Evolutionary conservation across 148 eudicot genomes (phyloP).

Genomic region (Silene latifolia): DNA sequence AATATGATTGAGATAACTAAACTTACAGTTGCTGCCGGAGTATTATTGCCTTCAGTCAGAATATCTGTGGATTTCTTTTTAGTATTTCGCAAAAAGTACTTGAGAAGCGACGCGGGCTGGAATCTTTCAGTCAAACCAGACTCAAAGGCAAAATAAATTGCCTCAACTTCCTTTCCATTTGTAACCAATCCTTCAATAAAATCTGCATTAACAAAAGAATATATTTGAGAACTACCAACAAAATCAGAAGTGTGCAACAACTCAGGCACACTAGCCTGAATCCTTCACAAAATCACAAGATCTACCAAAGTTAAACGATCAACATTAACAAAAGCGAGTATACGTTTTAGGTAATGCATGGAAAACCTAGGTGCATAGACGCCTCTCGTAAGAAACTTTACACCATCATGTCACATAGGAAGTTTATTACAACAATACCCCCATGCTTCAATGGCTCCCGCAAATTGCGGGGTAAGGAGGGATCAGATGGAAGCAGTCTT

Average conservation of each 20-base stretch:
- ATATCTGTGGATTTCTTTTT: slow-evolving; percentile 21
- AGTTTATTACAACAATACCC: no score
- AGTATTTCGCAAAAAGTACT: slow-evolving; percentile 26
- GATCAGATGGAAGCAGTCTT: no score
- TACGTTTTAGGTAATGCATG: no score
- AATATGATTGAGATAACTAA: not conserved
- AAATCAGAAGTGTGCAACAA: not conserved
- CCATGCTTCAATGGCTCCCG: no score
- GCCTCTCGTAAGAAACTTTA: no score
- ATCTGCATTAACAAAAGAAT: slow-evolving; percentile 24
- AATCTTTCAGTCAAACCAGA: slow-evolving; percentile 46
- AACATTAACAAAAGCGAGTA: not conserved
- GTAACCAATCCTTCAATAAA: slow-evolving; percentile 38
- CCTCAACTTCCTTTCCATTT: slow-evolving; percentile 51
- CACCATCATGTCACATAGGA: no score
- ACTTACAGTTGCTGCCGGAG: slow-evolving; percentile 28
- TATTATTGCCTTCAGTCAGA: slow-evolving; percentile 27
- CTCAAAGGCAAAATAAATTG: slow-evolving; percentile 47
- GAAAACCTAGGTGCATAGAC: no score
- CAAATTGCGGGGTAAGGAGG: no score
- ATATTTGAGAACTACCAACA: not conserved
- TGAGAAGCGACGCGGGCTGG: slow-evolving; percentile 44
- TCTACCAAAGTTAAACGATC: not conserved
- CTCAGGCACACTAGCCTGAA: not conserved
- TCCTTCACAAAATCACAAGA: no score